Conservation (phyloP, 2,329 filamentous ascomycete genomes). For the Xylariaceae sp. region DNA sequence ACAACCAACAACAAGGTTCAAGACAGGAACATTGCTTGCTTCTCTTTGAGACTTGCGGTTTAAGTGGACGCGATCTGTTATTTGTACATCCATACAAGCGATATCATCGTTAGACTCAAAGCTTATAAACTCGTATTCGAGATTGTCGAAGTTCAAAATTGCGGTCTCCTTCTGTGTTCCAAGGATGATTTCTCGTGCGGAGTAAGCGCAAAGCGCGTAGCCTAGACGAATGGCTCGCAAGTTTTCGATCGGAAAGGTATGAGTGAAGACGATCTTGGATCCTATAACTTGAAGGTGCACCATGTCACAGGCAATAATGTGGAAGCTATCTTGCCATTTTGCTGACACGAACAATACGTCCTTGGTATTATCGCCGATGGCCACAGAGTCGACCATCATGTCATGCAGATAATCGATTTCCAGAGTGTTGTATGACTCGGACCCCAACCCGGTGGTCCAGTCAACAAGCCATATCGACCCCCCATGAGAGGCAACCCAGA, state of each 20-base stretch:
- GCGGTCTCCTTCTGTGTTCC: conserved; percentile 43
- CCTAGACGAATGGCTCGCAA: conserved; percentile 52
- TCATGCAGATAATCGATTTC: conserved; percentile 43
- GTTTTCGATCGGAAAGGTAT: conserved; percentile 40
- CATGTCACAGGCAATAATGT: conserved; percentile 46
- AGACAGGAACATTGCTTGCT: conserved; percentile 32
- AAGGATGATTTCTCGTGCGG: conserved; percentile 54
- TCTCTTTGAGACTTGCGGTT: conserved; percentile 29
- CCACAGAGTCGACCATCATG: conserved; percentile 40
- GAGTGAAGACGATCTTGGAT: conserved; percentile 35
- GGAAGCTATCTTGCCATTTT: conserved; percentile 35
- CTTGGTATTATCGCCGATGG: conserved; percentile 30
- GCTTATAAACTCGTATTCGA: conserved; percentile 54
- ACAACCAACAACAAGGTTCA: conserved; percentile 79
- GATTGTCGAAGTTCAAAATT: conserved; percentile 34
- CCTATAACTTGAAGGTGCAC: conserved; percentile 25
- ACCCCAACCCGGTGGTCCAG: conserved; percentile 49
- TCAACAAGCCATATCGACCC: conserved; percentile 55
- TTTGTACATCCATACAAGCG: conserved; percentile 62
- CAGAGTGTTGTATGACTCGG: conserved; percentile 40
- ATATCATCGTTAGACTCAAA: conserved; percentile 61
- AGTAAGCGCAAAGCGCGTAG: conserved; percentile 53
- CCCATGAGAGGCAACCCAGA: conserved; percentile 59
- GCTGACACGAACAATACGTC: conserved; percentile 49
- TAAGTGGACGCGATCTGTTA: conserved; percentile 31